Conservation (phyloP, 1,284 basidiomycete genomes). For the Fomes fomentarius region DNA sequence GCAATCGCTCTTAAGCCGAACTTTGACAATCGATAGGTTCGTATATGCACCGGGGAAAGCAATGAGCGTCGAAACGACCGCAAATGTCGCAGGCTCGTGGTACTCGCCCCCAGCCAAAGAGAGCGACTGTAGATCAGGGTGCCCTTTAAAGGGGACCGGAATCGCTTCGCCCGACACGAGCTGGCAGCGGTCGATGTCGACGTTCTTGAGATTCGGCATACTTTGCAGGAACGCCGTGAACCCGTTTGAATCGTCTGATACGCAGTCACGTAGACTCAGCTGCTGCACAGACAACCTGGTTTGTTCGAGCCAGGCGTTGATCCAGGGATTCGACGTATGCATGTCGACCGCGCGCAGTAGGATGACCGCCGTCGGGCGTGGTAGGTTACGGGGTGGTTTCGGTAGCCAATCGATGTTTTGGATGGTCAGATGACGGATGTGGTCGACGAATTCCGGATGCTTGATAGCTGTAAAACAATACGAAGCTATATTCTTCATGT, state of each 20-base stretch:
- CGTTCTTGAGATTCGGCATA: conserved; percentile 2
- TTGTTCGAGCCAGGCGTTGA: background rate
- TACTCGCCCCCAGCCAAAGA: background rate
- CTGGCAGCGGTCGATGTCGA: conserved; percentile 6
- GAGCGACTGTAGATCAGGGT: conserved; percentile 2
- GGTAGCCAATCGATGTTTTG: background rate
- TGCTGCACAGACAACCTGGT: background rate
- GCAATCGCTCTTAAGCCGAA: background rate
- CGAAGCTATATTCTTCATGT: background rate
- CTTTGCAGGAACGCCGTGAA: background rate
- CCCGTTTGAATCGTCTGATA: background rate
- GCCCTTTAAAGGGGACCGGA: background rate
- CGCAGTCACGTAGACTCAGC: conserved; percentile 3
- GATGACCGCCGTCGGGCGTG: background rate
- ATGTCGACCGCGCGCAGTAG: conserved; percentile 8
- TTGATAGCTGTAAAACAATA: conserved; percentile 9
- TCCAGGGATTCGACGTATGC: conserved; percentile 1
- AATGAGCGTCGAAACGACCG: background rate
- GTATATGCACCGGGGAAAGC: background rate
- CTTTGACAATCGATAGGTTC: conserved; percentile 1
- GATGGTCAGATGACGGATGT: conserved; percentile 17
- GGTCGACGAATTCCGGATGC: conserved; percentile 15
- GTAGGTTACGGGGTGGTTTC: background rate
- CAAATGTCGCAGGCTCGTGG: background rate
- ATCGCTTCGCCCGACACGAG: background rate